Conservation (phyloP, 257 asterid species). For the Scutellaria minor region DNA sequence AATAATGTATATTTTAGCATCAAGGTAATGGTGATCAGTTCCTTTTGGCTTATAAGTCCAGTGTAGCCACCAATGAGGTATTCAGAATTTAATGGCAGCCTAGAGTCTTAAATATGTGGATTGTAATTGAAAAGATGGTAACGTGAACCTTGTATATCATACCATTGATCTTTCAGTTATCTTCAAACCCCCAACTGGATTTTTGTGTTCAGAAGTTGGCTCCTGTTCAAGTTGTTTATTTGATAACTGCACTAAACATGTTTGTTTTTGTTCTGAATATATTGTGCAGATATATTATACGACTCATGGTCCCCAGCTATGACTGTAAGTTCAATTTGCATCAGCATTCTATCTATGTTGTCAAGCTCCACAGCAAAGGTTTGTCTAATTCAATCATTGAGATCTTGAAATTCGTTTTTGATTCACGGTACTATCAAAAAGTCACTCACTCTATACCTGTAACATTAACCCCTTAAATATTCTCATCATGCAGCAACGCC, state of each 20-base stretch:
- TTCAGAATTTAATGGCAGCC: not conserved
- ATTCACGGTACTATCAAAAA: not conserved
- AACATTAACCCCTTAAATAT: not conserved
- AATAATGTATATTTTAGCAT: not conserved
- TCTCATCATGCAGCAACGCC: constrained; percentile 75
- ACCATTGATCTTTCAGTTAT: not conserved
- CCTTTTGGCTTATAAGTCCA: not conserved
- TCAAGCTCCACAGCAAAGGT: constrained; percentile 97
- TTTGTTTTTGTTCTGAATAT: not conserved
- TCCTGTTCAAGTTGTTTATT: constrained; percentile 14
- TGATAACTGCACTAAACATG: constrained; percentile 13
- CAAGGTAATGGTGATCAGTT: not conserved
- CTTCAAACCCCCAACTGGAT: not conserved
- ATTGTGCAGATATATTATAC: constrained; percentile 74
- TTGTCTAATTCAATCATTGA: constrained; percentile 10
- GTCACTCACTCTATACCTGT: not conserved
- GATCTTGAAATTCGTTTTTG: constrained; percentile 5
- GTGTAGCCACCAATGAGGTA: not conserved
- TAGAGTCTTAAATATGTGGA: not conserved
- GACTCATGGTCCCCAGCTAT: constrained; percentile 99
- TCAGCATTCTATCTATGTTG: constrained; percentile 97
- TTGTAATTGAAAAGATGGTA: not conserved
- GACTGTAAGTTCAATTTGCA: constrained; percentile 96
- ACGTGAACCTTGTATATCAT: not conserved
- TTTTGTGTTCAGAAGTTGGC: not conserved